Base-by-base conservation (phyloP, 805 yeast genomes). In the Lipomyces yamanashiensis region DNA sequence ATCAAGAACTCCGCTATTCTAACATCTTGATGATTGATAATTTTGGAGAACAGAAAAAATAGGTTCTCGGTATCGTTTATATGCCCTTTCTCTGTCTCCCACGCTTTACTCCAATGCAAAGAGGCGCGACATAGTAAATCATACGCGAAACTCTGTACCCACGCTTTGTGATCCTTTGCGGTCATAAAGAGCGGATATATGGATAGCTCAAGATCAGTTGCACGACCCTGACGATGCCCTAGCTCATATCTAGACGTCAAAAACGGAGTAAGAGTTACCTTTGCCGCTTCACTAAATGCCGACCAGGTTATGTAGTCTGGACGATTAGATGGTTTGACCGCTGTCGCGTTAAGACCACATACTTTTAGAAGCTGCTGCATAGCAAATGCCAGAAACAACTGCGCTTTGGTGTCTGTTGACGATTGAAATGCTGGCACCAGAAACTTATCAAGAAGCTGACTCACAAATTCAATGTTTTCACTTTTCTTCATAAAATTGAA, bases 341-440 rank as follows among this genome's bases (percentile, higher is more conserved):
- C 21, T 7, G 43, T 33, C n/a, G 62, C 39, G 21, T 76, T 78
- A 23, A 86, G 75, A 1, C 83, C 86, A 72, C 91, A 80, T 15
- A 85, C 81, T 67, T 85, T 85, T 57, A 95, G 76, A 54, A 87
- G 86, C 67, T 91, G 95, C 74, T 95, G 99, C 84, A 95, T 90
- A 0, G 93, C 88, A 74, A 84, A 88, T 0, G 97, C 97, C 41
- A 92, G 81, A 72, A 88, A 89, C 62, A 89, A 80, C 74, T 95
- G 99, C 54, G 85, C 84, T 23, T 85, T 83, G 0, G 98, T 97
- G 72, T 92, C 92, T 40, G 88, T 89, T 1, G 97, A 88, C 0
- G 97, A 92, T 85, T 96, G 87, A 75, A 92, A 92, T 0, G 91
- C 85, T 40, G 90, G 91, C 8, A 92, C 88, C n/a, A 95, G 79